A percentile compares a stretch with the other conserved stretches of the same genome.
These are phyloP conservation scores for Pholiota molesta DNA, from an alignment of 768 basidiomycete species.

Conservation along the genomic window DNA sequence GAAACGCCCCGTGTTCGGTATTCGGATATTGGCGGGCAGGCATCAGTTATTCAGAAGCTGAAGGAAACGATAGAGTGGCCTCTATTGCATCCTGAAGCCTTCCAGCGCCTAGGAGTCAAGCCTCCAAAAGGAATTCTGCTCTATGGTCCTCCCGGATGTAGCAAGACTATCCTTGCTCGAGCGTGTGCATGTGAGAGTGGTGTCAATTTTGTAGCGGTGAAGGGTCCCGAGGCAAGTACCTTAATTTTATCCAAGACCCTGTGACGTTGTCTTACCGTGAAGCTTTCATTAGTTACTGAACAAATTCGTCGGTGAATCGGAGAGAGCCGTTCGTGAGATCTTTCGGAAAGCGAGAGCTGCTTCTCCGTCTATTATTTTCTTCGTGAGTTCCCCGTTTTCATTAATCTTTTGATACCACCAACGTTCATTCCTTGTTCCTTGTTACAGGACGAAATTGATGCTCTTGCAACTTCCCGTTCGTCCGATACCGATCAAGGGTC, in stretches of 20 bases:
- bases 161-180: slow-evolving; percentile 91
- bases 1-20: slow-evolving; percentile 84
- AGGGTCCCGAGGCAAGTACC: slow-evolving; percentile 86
- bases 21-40: slow-evolving; percentile 90
- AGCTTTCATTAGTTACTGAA: slow-evolving; percentile 72
- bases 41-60: slow-evolving; percentile 78
- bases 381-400: slow-evolving; percentile 56
- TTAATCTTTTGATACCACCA: not conserved
- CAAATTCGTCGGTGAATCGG: slow-evolving; percentile 98
- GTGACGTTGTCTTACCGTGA: not conserved
- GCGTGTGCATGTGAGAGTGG: slow-evolving; percentile 94
- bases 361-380: slow-evolving; percentile 95
- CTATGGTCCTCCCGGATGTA: slow-evolving; percentile 97
- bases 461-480: slow-evolving; percentile 80
- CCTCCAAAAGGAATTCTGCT: slow-evolving; percentile 90
- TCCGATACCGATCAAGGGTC: slow-evolving; percentile 57
- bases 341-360: slow-evolving; percentile 95
- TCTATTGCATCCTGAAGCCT: slow-evolving; percentile 81
- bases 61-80: slow-evolving; percentile 97
- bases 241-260: not conserved
- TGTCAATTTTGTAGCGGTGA: slow-evolving; percentile 95
- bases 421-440: not conserved
- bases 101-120: slow-evolving; percentile 82
- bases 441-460: slow-evolving; percentile 93
- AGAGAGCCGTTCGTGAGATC: slow-evolving; percentile 91